These are phyloP conservation scores for Ramalina intermedia DNA, from an alignment of 495 filamentous ascomycete species.

Conservation along the genomic window DNA sequence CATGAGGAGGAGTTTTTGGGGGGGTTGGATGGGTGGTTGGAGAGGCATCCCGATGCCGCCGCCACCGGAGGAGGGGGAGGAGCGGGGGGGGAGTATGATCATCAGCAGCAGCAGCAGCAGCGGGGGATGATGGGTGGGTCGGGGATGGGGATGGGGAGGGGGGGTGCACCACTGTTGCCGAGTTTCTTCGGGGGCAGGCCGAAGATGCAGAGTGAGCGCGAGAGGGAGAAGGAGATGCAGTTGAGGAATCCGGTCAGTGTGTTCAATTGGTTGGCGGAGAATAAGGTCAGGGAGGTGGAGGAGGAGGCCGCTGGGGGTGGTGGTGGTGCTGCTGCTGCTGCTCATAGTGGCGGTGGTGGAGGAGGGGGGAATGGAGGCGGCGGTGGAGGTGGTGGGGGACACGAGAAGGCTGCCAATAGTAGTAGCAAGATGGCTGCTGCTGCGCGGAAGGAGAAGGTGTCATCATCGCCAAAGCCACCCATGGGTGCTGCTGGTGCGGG, in stretches of 20 bases:
- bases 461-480: background rate
- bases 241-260: conserved; percentile 71
- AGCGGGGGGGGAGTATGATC: conserved; percentile 19
- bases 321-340: background rate
- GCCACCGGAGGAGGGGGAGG: too few relatives aligned
- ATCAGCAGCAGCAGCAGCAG: conserved; percentile 24
- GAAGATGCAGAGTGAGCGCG: conserved; percentile 23
- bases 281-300: conserved; percentile 71
- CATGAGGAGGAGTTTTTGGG: conserved; percentile 70
- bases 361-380: background rate
- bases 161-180: conserved; percentile 27
- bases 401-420: background rate
- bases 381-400: background rate
- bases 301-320: background rate
- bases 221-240: conserved; percentile 37
- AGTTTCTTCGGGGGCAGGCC: conserved; percentile 3
- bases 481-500: background rate
- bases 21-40: conserved; percentile 52
- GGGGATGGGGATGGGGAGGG: conserved; percentile 16
- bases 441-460: background rate
- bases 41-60: conserved; percentile 22
- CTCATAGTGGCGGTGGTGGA: background rate
- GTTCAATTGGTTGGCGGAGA: conserved; percentile 76
- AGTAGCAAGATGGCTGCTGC: too few relatives aligned
- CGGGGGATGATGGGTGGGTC: conserved; percentile 14